Evolutionary conservation across 768 basidiomycete genomes (phyloP).

Genomic region (Pseudohyphozyma bogoriensis): DNA sequence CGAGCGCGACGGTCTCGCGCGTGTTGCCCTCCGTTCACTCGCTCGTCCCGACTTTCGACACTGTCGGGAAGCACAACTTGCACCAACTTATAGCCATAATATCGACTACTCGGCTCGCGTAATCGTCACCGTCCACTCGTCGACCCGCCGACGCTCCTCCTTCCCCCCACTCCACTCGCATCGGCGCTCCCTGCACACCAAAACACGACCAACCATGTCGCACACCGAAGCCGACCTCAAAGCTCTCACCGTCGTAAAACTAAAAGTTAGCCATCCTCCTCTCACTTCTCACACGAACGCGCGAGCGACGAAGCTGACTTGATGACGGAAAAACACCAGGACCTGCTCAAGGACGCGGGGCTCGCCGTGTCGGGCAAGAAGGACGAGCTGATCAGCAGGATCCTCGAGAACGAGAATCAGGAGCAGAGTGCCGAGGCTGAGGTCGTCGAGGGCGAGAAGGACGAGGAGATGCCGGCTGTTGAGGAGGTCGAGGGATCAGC

Average conservation of each 20-base stretch:
- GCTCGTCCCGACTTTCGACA: too few relatives aligned
- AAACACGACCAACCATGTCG: too few relatives aligned
- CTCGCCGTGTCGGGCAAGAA: constrained; percentile 19
- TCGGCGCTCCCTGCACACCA: too few relatives aligned
- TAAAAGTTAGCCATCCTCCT: constrained; percentile 5
- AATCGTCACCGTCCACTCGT: too few relatives aligned
- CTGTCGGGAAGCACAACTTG: too few relatives aligned
- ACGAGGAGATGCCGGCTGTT: background rate
- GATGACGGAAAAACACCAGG: constrained; percentile 5
- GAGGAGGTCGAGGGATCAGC: background rate
- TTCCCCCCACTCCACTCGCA: too few relatives aligned
- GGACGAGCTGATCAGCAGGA: constrained; percentile 16
- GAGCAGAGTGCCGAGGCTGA: constrained; percentile 2
- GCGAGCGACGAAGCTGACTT: background rate
- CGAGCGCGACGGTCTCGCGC: too few relatives aligned
- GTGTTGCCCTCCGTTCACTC: too few relatives aligned
- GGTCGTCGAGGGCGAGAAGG: background rate
- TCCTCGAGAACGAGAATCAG: background rate
- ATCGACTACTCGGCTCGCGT: too few relatives aligned
- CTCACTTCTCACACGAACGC: background rate
- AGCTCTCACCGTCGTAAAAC: constrained; percentile 11
- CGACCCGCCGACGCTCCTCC: too few relatives aligned
- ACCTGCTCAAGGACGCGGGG: constrained; percentile 4
- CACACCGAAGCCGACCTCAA: background rate
- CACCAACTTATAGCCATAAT: too few relatives aligned